Evolutionary conservation across 371 early-diverging fungal genomes (phyloP).

Genomic region (Umbelopsis sp.): DNA sequence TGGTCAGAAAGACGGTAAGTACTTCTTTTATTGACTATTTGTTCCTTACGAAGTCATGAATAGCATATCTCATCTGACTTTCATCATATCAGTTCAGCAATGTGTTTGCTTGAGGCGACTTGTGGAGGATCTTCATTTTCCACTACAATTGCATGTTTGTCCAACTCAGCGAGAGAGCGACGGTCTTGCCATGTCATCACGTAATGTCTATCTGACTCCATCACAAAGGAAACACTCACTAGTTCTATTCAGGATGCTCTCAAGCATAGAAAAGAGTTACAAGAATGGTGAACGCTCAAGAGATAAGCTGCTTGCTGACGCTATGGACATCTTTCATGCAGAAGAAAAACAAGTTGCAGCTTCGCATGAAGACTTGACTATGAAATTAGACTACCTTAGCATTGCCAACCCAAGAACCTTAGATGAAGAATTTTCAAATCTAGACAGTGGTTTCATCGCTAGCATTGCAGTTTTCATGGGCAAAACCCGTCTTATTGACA

Average conservation of each 20-base stretch:
- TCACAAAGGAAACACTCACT: constrained; percentile 78
- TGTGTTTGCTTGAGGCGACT: constrained; percentile 83
- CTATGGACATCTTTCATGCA: constrained; percentile 41
- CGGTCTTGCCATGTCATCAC: constrained; percentile 90
- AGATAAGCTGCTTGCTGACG: constrained; percentile 52
- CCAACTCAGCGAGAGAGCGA: constrained; percentile 82
- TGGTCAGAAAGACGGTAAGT: constrained; percentile 93
- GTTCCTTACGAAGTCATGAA: too few relatives aligned
- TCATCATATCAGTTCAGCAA: constrained; percentile 72
- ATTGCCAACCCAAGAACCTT: constrained; percentile 76
- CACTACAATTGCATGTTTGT: constrained; percentile 73
- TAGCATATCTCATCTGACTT: background rate
- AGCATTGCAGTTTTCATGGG: constrained; percentile 91
- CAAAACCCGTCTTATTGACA: constrained; percentile 93
- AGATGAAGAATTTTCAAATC: constrained; percentile 47
- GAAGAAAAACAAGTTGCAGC: constrained; percentile 43
- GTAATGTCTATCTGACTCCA: constrained; percentile 85
- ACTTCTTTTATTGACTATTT: background rate
- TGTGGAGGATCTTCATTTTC: constrained; percentile 85
- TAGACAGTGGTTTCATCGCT: constrained; percentile 73
- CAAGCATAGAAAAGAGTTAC: constrained; percentile 56
- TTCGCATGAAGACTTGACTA: constrained; percentile 45
- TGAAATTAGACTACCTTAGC: constrained; percentile 85
- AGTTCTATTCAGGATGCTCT: constrained; percentile 75
- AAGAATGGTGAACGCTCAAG: constrained; percentile 51